phyloP scores from a whole-genome alignment of 495 filamentous ascomycete genomes.

The Rhizodiscina lignyota region DNA sequence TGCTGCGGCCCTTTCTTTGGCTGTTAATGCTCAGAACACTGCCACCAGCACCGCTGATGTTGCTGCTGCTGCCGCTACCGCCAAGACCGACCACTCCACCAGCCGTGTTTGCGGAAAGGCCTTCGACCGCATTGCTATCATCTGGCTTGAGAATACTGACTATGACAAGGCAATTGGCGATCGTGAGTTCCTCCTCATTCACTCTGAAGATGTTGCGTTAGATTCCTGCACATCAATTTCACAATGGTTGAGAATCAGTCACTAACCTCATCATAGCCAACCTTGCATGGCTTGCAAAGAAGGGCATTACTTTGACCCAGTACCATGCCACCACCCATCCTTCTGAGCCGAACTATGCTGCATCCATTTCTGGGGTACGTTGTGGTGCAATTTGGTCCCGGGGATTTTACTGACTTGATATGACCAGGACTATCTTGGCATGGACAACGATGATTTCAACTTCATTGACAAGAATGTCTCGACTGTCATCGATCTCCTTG shows the following conservation, averaged over 20 bases:
- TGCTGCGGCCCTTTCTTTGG: too few relatives aligned
- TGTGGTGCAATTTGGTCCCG: too few relatives aligned
- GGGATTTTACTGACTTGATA: too few relatives aligned
- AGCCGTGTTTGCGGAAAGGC: conserved; percentile 21
- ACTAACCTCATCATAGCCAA: conserved; percentile 7
- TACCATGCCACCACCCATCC: conserved; percentile 40
- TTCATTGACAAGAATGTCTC: conserved; percentile 18
- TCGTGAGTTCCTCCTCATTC: too few relatives aligned
- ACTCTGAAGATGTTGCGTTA: too few relatives aligned
- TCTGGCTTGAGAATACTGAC: conserved; percentile 23
- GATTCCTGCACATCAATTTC: too few relatives aligned
- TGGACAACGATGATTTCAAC: conserved; percentile 20
- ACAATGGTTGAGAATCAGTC: too few relatives aligned
- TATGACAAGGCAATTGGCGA: conserved; percentile 16
- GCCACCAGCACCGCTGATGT: conserved; percentile 7
- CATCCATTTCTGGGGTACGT: conserved; percentile 14
- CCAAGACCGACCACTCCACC: conserved; percentile 2
- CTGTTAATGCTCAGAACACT: conserved; percentile 6
- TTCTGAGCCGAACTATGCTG: conserved; percentile 19
- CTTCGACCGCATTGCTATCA: conserved; percentile 18
- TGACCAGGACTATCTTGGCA: conserved; percentile 21
- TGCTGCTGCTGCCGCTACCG: conserved; percentile 10
- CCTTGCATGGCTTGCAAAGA: conserved; percentile 15
- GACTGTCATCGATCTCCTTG: conserved; percentile 18
- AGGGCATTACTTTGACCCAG: conserved; percentile 17